Conservation (phyloP, 441 rosid species). For the Erysimum cheiri region DNA sequence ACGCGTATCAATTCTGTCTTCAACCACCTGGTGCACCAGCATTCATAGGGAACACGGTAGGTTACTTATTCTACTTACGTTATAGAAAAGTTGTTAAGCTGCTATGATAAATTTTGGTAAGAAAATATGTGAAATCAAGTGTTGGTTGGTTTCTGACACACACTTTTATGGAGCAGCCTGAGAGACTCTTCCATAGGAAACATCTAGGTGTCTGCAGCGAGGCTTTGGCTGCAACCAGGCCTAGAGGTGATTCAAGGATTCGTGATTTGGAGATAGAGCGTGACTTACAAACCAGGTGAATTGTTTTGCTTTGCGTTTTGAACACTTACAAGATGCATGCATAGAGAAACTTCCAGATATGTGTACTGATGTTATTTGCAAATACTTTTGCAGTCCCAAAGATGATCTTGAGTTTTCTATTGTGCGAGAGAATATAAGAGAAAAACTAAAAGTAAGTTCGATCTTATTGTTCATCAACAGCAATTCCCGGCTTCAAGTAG, state of each 20-base stretch:
- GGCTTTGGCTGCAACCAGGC: conserved; percentile 93
- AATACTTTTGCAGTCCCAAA: conserved; percentile 63
- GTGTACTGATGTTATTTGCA: conserved; percentile 20
- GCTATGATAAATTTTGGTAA: not conserved
- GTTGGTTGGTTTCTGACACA: conserved; percentile 31
- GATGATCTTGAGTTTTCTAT: conserved; percentile 89
- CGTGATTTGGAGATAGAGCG: conserved; percentile 76
- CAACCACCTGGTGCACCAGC: conserved; percentile 92
- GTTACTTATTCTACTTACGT: conserved; percentile 18
- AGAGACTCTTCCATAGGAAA: conserved; percentile 89
- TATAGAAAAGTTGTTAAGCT: not conserved
- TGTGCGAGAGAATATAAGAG: conserved; percentile 83
- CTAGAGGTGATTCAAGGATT: conserved; percentile 69
- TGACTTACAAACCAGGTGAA: conserved; percentile 82
- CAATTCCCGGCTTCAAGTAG: not conserved
- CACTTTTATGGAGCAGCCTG: conserved; percentile 78
- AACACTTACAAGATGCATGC: conserved; percentile 14
- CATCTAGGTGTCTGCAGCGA: conserved; percentile 74
- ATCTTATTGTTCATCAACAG: conserved; percentile 9
- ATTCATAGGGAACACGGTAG: conserved; percentile 91
- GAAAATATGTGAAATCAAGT: conserved; percentile 6
- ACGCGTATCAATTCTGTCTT: conserved; percentile 87
- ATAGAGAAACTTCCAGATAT: conserved; percentile 10
- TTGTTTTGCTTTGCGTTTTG: not conserved
- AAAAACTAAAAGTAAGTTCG: conserved; percentile 69